Conservation (phyloP, 78 protist genomes). For the Chrysochromulina tobinii region DNA sequence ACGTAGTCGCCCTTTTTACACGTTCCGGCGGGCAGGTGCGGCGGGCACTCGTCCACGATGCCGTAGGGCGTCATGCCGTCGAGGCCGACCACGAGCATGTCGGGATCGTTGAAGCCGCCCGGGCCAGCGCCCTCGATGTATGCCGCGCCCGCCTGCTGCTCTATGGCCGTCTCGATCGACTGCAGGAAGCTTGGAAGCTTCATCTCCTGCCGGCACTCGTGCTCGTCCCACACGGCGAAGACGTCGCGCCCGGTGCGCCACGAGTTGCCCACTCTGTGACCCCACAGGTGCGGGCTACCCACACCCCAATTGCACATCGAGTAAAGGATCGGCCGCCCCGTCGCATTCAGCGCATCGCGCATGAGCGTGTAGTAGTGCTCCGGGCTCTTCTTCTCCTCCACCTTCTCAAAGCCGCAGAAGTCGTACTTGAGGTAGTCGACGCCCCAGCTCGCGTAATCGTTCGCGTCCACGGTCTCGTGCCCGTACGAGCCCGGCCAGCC, state of each 20-base stretch:
- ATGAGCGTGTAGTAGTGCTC: background rate
- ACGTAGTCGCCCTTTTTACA: too few relatives aligned
- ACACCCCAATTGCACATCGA: background rate
- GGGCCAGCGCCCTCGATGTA: background rate
- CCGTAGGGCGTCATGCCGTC: background rate
- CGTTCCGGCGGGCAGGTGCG: background rate
- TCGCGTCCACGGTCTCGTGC: conserved; percentile 15
- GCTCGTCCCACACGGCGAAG: conserved; percentile 22
- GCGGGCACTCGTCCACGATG: background rate
- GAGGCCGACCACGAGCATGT: conserved; percentile 20
- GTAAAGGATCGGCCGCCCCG: conserved; percentile 24
- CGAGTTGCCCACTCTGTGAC: too few relatives aligned
- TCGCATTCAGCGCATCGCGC: background rate
- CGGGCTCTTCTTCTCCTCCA: too few relatives aligned
- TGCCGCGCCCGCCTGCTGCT: background rate
- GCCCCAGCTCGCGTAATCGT: background rate
- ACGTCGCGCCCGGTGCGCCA: conserved; percentile 28
- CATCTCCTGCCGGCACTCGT: background rate
- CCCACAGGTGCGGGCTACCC: conserved; percentile 28
- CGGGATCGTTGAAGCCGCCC: conserved; percentile 5
- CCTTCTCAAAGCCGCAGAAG: background rate
- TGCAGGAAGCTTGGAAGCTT: background rate
- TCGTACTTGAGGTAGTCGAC: background rate
- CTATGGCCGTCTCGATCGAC: background rate
- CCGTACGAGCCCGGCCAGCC: background rate